Evolutionary conservation across 1,284 basidiomycete genomes (phyloP), one percentile per base, ranked within the genome.

Genomic region (Wallemia mellicola): DNA sequence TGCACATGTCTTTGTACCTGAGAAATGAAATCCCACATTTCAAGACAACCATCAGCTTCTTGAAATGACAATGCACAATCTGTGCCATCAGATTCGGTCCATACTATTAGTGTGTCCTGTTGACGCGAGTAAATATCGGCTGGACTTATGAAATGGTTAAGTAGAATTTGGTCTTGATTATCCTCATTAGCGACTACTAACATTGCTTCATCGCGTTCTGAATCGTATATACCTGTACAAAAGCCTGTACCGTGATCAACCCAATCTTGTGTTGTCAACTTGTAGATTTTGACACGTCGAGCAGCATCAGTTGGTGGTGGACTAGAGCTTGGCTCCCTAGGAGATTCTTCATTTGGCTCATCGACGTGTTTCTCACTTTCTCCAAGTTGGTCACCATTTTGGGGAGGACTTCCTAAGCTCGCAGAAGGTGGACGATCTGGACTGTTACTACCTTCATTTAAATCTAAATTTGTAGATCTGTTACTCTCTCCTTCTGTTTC

Each of bases 81-180:
- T 25, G 83, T 80, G 25, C 88, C 86, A 64, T 88, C 82, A 0
- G 85, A 86, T 68, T 96, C 92, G 1, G 92, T 98, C 92, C 92
- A 99, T 15, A 98, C 92, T 63, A 99, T 95, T 56, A 99, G 77
- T 1, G 94, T 99, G 64, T 96, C 92, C 87, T 92, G 88, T 68
- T 94, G 89, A 59, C 85, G 76, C 66, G 86, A 83, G 69, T 94
- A 94, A 38, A 86, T 83, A 66, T 92, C 88, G 65, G 78, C 82
- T 59, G 78, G 76, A 58, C 82, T 80, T 64, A 86, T 84, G 54
- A 77, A 76, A 30, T 82, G 82, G 33, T 78, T 76, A 48, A 86
- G 75, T 61, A 83, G 79, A 66, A 84, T 73, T 55, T 81, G 76
- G 62, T 78, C 76, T 64, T 77, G 78, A 64, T 79, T 77, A 58